These are phyloP conservation scores for Xanthoconium separans DNA, from an alignment of 1,284 basidiomycete species.

Conservation along the genomic window DNA sequence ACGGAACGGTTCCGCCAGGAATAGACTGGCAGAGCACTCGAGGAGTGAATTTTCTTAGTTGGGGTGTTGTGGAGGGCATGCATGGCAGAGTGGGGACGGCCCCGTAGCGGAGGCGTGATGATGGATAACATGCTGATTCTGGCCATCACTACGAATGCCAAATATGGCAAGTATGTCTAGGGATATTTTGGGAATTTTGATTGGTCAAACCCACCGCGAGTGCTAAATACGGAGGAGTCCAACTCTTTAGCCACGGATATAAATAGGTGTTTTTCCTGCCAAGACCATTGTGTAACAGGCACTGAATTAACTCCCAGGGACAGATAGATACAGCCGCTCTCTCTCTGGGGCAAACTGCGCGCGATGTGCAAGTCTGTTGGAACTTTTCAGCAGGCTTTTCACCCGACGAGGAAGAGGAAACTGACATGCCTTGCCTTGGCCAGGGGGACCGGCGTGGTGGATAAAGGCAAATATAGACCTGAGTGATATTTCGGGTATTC, in stretches of 20 bases:
- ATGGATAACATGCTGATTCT: slow-evolving; percentile 7
- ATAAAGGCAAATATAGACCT: slow-evolving; percentile 23
- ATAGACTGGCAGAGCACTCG: slow-evolving; percentile 12
- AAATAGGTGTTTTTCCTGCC: slow-evolving; percentile 33
- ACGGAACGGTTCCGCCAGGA: slow-evolving; percentile 19
- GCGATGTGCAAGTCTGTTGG: background rate
- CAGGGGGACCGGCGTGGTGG: background rate
- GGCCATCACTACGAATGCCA: slow-evolving; percentile 11
- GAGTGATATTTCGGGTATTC: slow-evolving; percentile 30
- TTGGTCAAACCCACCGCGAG: slow-evolving; percentile 20
- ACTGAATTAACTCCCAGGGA: slow-evolving; percentile 23
- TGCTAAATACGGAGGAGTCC: background rate
- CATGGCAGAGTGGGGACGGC: slow-evolving; percentile 13
- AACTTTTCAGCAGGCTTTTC: background rate
- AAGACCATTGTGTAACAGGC: slow-evolving; percentile 32
- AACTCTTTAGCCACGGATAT: slow-evolving; percentile 19
- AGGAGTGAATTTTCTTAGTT: background rate
- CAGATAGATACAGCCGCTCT: background rate
- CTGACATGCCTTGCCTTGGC: background rate
- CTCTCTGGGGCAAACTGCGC: background rate
- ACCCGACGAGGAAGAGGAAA: background rate
- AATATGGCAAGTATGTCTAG: slow-evolving; percentile 5
- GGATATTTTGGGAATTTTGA: slow-evolving; percentile 17
- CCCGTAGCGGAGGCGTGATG: slow-evolving; percentile 4
- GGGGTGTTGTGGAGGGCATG: slow-evolving; percentile 2